Percentiles rank a stretch among this genome's conserved stretches.
phyloP scores from a whole-genome alignment of 768 basidiomycete species.

The Megacollybia marginata region DNA sequence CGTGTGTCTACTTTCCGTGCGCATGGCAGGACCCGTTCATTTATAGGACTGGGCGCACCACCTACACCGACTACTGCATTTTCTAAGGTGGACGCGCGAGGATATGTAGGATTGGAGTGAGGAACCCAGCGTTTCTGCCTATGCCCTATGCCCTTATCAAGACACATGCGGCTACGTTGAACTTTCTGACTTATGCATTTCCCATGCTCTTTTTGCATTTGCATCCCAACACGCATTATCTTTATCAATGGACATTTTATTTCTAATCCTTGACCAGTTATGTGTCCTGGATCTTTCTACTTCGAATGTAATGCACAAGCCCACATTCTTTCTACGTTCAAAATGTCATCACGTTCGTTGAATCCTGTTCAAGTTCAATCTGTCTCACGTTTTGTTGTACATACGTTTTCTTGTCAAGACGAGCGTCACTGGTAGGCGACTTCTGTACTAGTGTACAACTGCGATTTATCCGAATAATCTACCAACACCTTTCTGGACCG shows the following conservation, averaged over 20 bases:
- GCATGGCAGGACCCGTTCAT: slow-evolving; percentile 63
- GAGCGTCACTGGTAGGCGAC: too few relatives aligned
- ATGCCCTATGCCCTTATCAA: not conserved
- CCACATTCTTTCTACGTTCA: too few relatives aligned
- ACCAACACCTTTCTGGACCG: slow-evolving; percentile 77
- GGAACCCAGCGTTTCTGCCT: not conserved
- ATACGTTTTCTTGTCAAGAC: too few relatives aligned
- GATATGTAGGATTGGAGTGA: slow-evolving; percentile 56
- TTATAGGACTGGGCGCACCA: slow-evolving; percentile 62
- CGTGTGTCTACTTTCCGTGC: slow-evolving; percentile 62
- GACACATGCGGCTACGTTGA: not conserved
- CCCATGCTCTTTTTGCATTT: slow-evolving; percentile 10
- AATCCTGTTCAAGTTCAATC: too few relatives aligned
- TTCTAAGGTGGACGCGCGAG: slow-evolving; percentile 77
- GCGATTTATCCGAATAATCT: slow-evolving; percentile 53
- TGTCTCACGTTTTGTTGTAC: too few relatives aligned
- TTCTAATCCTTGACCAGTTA: slow-evolving; percentile 13
- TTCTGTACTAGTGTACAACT: not conserved
- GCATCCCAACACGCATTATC: slow-evolving; percentile 7
- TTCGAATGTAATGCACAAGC: slow-evolving; percentile 1
- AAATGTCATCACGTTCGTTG: too few relatives aligned
- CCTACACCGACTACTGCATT: slow-evolving; percentile 76
- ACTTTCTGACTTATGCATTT: not conserved
- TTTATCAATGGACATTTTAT: slow-evolving; percentile 6
- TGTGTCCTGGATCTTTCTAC: slow-evolving; percentile 13